Evolutionary conservation across 257 asterid species (phyloP).

Genomic region (Orobanche coerulescens): DNA sequence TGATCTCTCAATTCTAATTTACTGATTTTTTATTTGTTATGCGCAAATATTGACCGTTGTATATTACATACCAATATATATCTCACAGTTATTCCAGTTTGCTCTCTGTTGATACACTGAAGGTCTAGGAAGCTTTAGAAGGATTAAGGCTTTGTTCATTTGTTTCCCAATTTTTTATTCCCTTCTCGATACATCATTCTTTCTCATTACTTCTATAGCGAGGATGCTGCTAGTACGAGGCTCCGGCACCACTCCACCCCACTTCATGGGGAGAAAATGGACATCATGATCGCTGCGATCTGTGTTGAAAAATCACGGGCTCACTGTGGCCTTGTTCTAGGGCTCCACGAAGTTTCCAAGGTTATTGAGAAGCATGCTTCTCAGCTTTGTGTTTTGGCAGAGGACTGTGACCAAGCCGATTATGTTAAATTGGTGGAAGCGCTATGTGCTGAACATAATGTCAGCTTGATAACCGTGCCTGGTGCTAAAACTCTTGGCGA

Average conservation of each 20-base stretch:
- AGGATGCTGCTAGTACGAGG: no score
- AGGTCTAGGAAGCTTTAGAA: no score
- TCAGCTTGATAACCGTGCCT: no score
- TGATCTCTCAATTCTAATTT: no score
- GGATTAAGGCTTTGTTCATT: background rate
- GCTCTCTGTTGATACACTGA: background rate
- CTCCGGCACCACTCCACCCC: constrained; percentile 29
- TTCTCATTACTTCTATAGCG: constrained; percentile 20
- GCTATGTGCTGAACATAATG: no score
- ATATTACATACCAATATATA: no score
- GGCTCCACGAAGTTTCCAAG: no score
- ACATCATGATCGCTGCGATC: constrained; percentile 53
- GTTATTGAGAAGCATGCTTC: constrained; percentile 66
- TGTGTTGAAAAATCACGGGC: constrained; percentile 59
- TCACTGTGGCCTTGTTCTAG: constrained; percentile 58
- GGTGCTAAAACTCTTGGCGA: no score
- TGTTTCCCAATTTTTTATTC: background rate
- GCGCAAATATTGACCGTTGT: no score
- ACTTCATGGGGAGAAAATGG: constrained; percentile 59
- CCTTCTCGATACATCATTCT: background rate
- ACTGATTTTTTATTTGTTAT: background rate
- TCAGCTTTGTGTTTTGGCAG: constrained; percentile 63
- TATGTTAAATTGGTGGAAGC: constrained; percentile 68
- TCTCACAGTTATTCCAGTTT: no score
- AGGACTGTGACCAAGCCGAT: constrained; percentile 61